These are phyloP conservation scores for Macadamia tetraphylla DNA, from an alignment of 164 flowering plant species.

Conservation along the genomic window DNA sequence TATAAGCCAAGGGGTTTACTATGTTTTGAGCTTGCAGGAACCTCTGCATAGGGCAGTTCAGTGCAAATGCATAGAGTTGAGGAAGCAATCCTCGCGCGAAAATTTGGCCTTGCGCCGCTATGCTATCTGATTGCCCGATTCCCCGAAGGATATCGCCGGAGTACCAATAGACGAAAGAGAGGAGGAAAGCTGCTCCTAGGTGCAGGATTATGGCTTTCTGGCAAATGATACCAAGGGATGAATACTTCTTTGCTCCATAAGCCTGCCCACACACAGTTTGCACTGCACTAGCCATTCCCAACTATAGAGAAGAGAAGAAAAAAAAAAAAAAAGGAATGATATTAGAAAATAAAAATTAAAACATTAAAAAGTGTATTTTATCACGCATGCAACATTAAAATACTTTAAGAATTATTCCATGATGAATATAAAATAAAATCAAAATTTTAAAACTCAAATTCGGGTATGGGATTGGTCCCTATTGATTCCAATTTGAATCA, in stretches of 20 bases:
- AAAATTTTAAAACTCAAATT: too few species aligned
- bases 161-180: conserved; percentile 64
- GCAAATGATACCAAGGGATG: conserved; percentile 59
- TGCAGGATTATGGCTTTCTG: conserved; percentile 70
- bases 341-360: too few species aligned
- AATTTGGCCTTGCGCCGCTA: conserved; percentile 53
- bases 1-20: conserved; percentile 69
- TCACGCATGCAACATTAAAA: too few species aligned
- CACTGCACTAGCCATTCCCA: conserved; percentile 90
- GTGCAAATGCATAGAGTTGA: conserved; percentile 66
- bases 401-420: too few species aligned
- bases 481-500: too few species aligned
- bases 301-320: conserved; percentile 23
- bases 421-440: too few species aligned
- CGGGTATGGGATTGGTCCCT: too few species aligned
- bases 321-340: too few species aligned
- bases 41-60: conserved; percentile 76
- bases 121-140: conserved; percentile 51
- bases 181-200: conserved; percentile 53
- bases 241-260: conserved; percentile 54
- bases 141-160: conserved; percentile 45
- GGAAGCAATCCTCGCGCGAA: conserved; percentile 66
- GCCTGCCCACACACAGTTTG: conserved; percentile 86
- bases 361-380: too few species aligned
- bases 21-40: conserved; percentile 78